A percentile compares a stretch with the other conserved stretches of the same genome.
phyloP scores from a whole-genome alignment of 768 basidiomycete genomes.

The Crepidotus variabilis region DNA sequence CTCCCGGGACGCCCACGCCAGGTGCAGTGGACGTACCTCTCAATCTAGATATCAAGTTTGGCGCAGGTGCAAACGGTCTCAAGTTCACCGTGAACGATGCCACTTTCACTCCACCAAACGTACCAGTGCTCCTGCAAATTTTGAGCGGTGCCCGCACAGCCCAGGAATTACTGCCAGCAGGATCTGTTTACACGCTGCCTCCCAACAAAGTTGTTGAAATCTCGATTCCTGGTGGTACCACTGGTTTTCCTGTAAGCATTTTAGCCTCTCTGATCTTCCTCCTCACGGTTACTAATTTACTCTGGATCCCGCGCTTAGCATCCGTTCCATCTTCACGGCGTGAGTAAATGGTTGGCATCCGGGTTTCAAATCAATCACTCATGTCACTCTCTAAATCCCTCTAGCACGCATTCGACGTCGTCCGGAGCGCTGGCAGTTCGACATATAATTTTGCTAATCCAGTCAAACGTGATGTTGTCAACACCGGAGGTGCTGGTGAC shows the following conservation, averaged over 20 bases:
- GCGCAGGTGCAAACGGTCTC: conserved; percentile 9
- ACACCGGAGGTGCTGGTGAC: conserved; percentile 33
- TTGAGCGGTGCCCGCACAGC: conserved; percentile 39
- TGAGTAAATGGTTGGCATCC: conserved; percentile 15
- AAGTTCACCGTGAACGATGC: conserved; percentile 26
- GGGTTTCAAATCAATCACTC: conserved; percentile 16
- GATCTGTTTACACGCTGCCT: conserved; percentile 40
- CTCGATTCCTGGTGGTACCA: conserved; percentile 32
- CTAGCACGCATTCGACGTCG: conserved; percentile 35
- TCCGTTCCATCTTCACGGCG: conserved; percentile 39
- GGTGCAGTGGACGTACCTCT: conserved; percentile 40
- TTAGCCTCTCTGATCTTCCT: neutral
- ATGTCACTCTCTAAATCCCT: conserved; percentile 8
- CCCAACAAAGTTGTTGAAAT: conserved; percentile 45
- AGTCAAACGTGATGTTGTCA: conserved; percentile 48
- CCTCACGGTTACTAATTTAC: too few relatives aligned
- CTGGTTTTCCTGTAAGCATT: conserved; percentile 27
- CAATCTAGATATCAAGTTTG: conserved; percentile 27
- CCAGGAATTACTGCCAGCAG: conserved; percentile 34
- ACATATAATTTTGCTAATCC: conserved; percentile 45
- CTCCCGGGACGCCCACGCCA: conserved; percentile 27
- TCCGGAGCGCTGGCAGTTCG: conserved; percentile 30
- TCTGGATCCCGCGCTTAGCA: conserved; percentile 23
- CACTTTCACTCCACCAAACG: conserved; percentile 31
- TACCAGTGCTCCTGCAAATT: conserved; percentile 49